Evolutionary conservation across 2,329 filamentous ascomycete species (phyloP), one percentile per base, ranked within the genome.

Genomic region (Calonectria fujianensis): DNA sequence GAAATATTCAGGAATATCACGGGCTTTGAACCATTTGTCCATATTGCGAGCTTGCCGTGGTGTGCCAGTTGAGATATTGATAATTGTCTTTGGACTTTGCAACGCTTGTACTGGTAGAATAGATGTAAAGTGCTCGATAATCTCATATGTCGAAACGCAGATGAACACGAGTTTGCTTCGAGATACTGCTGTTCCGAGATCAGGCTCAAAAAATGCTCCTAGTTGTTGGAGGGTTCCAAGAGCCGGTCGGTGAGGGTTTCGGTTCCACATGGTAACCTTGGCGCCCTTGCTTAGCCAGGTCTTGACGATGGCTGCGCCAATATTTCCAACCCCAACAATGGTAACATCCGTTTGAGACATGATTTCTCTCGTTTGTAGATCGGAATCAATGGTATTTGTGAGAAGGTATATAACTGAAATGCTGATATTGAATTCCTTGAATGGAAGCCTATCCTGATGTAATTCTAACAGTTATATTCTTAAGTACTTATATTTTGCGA

Each of bases 101-200:
- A 13, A 6, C 39, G 54, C 20, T 9, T 24, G 32, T 8, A 27
- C 11, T 16, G 54, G 32, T 7, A 27, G 20, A 39, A 39, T 59
- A 16, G 31, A 37, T 10, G 31, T 13, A 8, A 59, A 59, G 11
- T 59, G 31, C 11, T 16, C 11, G n/a, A 59, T 59, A 8, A 37
- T 59, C 20, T 37, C 54, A 59, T 37, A 59, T 7, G 54, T 59
- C 11, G 54, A 59, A 39, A 59, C 54, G 9, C 54, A 59, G 18
- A 59, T 24, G 10, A 59, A 35, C 6, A 39, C 18, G 3, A 37
- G 10, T 37, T 59, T 9, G 20, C 52, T 59, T 3, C 29, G 52
- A 14, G 52, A 59, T 13, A 59, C 31, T 4, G 52, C 52, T 10
- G 52, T 37, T 35, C 35, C 4, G 18, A 59, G 31, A 59, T 59